Percentiles rank a stretch among this genome's conserved stretches.
Conservation (phyloP, 2,329 filamentous ascomycete species). For the Trichoderma asperellum region DNA sequence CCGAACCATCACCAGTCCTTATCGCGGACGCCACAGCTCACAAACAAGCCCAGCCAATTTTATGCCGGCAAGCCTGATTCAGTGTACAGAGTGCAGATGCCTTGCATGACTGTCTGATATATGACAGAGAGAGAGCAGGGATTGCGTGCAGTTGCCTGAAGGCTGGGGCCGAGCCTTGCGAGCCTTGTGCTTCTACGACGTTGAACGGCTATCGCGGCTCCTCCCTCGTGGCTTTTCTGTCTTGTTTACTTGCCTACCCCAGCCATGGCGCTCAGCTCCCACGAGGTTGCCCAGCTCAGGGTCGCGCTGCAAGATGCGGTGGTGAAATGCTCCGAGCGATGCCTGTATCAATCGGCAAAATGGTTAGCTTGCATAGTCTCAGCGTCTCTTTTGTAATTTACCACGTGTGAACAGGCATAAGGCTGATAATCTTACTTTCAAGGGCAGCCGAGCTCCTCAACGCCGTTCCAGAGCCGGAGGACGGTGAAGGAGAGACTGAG, state of each 20-base stretch:
- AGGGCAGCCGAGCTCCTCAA: conserved; percentile 95
- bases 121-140: conserved; percentile 19
- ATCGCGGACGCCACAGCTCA: conserved; percentile 10
- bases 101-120: background rate
- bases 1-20: background rate
- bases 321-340: conserved; percentile 89
- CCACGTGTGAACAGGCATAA: background rate
- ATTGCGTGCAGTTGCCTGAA: background rate
- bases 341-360: conserved; percentile 94
- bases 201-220: background rate
- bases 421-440: conserved; percentile 27
- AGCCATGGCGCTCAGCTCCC: conserved; percentile 58
- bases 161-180: conserved; percentile 4
- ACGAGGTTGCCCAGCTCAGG: conserved; percentile 67
- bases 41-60: background rate
- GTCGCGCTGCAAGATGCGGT: conserved; percentile 81
- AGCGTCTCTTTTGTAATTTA: background rate
- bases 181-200: background rate
- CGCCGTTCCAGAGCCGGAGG: conserved; percentile 69
- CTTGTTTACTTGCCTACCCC: conserved; percentile 30
- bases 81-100: background rate
- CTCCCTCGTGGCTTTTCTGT: background rate
- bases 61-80: conserved; percentile 2
- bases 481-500: conserved; percentile 54
- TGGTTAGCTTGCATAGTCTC: conserved; percentile 63